Evolutionary conservation across 1,139 yeast species (phyloP), one percentile per base, ranked within the genome.

Genomic region (Martiniozyma asiatica): DNA sequence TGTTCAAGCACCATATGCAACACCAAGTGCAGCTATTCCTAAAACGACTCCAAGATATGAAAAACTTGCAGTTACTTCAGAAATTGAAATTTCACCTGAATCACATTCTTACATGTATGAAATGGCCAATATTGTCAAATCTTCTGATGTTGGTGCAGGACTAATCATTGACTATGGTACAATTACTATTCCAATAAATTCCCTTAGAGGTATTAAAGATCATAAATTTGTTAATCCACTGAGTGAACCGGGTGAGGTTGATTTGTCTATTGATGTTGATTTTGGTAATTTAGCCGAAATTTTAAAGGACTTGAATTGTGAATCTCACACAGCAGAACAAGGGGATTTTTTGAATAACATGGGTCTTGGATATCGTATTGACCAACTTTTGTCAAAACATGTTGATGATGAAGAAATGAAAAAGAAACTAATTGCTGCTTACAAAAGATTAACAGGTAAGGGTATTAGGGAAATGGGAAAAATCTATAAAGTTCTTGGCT

Each of bases 191-290:
- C 92, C 92, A 2, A 68, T 68, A 20, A 73, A 75, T 44, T 63
- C 87, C 0, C 59, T 82, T 24, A 61, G 94, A 27, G 94, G 85
- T 0, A 81, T 82, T 37, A 65, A 69, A 42, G 59, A 72, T 43
- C 94, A 82, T 50, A 67, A 70, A 43, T 66, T 82, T 43, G 89
- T 79, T 1, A 71, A 77, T n/a, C 94, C 94, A 1, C 77, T 80
- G 39, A 61, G 55, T 19, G 61, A 61, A 18, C 93, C 93, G 0
- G 94, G 94, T 4, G 70, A 72, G 26, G 87, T 80, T 4, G 94
- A 82, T 54, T 61, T 82, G 27, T 80, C 94, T 0, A 75, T 79
- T 1, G 93, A 82, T 47, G 94, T 82, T 9, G 94, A 82, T 50
- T 82, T 82, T 27, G 39, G 40, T 17, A 40, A 43, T 11, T 34